Base-by-base conservation (phyloP, 805 yeast species). In the Wickerhamiella azymoides region DNA sequence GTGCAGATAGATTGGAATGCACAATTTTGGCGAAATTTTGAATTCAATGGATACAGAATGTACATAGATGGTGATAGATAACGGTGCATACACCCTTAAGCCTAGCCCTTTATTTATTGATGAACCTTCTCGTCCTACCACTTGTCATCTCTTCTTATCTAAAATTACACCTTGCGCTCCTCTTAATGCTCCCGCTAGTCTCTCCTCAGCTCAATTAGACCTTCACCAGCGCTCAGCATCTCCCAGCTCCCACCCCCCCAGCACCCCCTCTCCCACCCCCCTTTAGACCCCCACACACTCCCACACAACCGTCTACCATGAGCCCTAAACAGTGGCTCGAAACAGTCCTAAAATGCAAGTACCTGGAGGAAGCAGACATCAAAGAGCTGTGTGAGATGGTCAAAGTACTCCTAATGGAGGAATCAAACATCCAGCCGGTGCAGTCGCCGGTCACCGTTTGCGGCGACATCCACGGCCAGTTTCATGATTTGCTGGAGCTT, bases 321-420 rank as follows among this genome's bases (percentile, higher is more conserved):
- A 11, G 94, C 38, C 97, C 97, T 19, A 96, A 92, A 57, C 84
- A 78, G 58, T 92, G 98, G 98, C 74, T 89, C 51, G 97, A 89
- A 63, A 88, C 83, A 54, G 83, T 89, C 58, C 81, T 80, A 60
- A 82, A 85, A 59, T 92, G 97, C 67, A 80, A 82, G 56, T 79
- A 93, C 17, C 68, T 89, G 46, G 80, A 85, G 1, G 98, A 89
- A 63, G 72, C 80, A 46, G 97, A 89, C 61, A 89, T 89, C 96
- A 92, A 92, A 60, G 93, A 84, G 58, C 71, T 89, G 39, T 89
- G 98, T 64, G 98, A 92, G 65, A 76, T 80, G 69, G 96, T 89
- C 41, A 89, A 92, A 63, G 96, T 88, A 61, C 69, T 89, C 32
- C 65, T 89, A 49, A 92, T 92, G 96, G 97, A 89, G 61, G 97